Evolutionary conservation across 1,139 yeast species (phyloP).

Genomic region (Pichia sp.): DNA sequence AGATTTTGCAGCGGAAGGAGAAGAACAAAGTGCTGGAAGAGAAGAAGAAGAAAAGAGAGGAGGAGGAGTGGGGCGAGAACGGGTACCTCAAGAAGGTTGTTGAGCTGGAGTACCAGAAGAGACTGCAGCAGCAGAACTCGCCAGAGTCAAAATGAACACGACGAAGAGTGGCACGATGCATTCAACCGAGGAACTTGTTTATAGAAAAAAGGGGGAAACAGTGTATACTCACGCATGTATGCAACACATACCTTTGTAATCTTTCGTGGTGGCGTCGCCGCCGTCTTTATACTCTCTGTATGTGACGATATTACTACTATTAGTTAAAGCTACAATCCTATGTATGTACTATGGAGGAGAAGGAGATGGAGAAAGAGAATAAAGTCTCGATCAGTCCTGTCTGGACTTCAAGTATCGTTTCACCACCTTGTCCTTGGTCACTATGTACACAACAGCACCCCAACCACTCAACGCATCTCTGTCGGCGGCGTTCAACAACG

Average conservation of each 20-base stretch:
- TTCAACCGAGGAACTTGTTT: not conserved
- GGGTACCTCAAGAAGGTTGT: slow-evolving; percentile 64
- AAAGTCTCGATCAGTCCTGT: slow-evolving; percentile 69
- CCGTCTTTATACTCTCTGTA: not conserved
- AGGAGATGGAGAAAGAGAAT: too few species aligned
- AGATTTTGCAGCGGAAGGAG: slow-evolving; percentile 54
- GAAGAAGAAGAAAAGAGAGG: slow-evolving; percentile 59
- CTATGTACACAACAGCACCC: slow-evolving; percentile 95
- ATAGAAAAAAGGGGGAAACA: not conserved
- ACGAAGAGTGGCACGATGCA: not conserved
- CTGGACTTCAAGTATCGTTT: slow-evolving; percentile 88
- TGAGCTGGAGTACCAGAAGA: slow-evolving; percentile 39
- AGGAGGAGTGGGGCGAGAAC: slow-evolving; percentile 78
- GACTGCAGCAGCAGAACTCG: slow-evolving; percentile 3
- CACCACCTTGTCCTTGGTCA: slow-evolving; percentile 87
- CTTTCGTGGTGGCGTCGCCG: too few species aligned
- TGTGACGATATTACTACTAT: not conserved
- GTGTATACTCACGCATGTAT: not conserved
- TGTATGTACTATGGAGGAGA: not conserved
- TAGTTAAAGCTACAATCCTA: not conserved
- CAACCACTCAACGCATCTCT: slow-evolving; percentile 97
- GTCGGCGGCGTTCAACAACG: slow-evolving; percentile 89
- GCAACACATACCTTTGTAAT: too few species aligned
- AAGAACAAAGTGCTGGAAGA: slow-evolving; percentile 51
- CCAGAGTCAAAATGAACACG: not conserved